These are phyloP conservation scores for Magnusiomyces tetraspermus DNA, from an alignment of 1,139 yeast species.

Conservation along the genomic window DNA sequence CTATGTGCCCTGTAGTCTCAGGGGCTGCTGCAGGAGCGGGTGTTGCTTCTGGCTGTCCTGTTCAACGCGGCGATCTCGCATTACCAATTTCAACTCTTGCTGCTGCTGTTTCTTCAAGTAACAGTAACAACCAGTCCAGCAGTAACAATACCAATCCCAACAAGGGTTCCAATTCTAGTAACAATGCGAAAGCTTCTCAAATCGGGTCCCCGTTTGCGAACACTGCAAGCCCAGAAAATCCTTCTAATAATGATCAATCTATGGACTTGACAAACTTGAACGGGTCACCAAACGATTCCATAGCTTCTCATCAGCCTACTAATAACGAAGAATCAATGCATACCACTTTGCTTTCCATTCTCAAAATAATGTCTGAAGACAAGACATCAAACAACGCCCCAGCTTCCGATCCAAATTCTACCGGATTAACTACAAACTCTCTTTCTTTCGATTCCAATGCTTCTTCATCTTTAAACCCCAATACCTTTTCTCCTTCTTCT, in stretches of 20 bases:
- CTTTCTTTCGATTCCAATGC: background rate
- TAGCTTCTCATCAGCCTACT: background rate
- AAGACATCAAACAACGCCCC: background rate
- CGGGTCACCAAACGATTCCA: background rate
- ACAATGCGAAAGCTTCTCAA: too few relatives aligned
- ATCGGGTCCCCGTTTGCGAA: too few relatives aligned
- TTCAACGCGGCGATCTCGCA: slow-evolving; percentile 1
- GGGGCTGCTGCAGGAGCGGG: background rate
- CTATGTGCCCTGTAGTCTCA: slow-evolving; percentile 5
- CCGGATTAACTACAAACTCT: background rate
- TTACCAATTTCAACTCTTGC: slow-evolving; percentile 1
- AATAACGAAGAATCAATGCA: slow-evolving; percentile 6
- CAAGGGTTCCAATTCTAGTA: too few relatives aligned
- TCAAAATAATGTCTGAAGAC: slow-evolving; percentile 14
- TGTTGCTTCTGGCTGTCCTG: background rate
- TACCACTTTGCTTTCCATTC: slow-evolving; percentile 13
- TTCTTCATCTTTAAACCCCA: background rate
- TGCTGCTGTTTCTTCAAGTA: background rate
- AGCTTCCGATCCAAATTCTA: background rate
- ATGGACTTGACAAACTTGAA: too few relatives aligned
- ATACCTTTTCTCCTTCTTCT: background rate
- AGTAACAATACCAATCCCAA: background rate
- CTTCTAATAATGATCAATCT: too few relatives aligned
- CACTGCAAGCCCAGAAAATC: too few relatives aligned
- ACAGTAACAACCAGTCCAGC: background rate